Evolutionary conservation across 306 rosid species (phyloP).

Genomic region (Elaeagnus macrophylla): DNA sequence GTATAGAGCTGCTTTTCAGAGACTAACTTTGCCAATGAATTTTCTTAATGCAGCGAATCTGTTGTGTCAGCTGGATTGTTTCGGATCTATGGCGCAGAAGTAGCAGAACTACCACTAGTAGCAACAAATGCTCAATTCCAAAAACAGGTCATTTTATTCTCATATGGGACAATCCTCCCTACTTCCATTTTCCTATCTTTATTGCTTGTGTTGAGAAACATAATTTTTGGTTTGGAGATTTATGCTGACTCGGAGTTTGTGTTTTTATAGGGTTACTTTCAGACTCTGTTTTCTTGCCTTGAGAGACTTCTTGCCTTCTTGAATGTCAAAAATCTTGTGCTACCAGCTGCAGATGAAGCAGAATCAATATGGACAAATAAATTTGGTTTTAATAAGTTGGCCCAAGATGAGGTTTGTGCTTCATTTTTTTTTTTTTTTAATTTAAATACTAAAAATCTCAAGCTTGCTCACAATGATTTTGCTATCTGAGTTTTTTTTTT

Average conservation of each 20-base stretch:
- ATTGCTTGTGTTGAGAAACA: neutral
- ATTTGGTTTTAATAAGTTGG: constrained; percentile 48
- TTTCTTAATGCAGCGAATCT: constrained; percentile 32
- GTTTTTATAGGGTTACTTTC: constrained; percentile 61
- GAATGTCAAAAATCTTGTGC: constrained; percentile 43
- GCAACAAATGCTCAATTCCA: constrained; percentile 66
- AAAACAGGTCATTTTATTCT: constrained; percentile 57
- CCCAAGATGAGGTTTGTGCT: constrained; percentile 37
- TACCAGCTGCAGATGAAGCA: constrained; percentile 69
- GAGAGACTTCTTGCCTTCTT: constrained; percentile 46
- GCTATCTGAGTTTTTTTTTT: neutral
- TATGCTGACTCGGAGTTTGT: constrained; percentile 3
- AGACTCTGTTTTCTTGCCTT: constrained; percentile 49
- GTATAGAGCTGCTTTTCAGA: neutral
- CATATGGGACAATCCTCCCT: neutral
- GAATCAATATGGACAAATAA: constrained; percentile 62
- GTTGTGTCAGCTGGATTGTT: constrained; percentile 80
- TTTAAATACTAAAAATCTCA: neutral
- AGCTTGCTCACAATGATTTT: neutral
- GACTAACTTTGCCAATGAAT: constrained; percentile 2
- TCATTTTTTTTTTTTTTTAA: neutral
- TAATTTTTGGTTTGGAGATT: neutral
- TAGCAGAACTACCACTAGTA: constrained; percentile 93
- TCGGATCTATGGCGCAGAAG: constrained; percentile 76
- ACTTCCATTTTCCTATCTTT: neutral